A percentile compares a stretch with the other conserved stretches of the same genome.
Conservation (phyloP, 164 flowering plant genomes). For the Stephania yunnanensis region DNA sequence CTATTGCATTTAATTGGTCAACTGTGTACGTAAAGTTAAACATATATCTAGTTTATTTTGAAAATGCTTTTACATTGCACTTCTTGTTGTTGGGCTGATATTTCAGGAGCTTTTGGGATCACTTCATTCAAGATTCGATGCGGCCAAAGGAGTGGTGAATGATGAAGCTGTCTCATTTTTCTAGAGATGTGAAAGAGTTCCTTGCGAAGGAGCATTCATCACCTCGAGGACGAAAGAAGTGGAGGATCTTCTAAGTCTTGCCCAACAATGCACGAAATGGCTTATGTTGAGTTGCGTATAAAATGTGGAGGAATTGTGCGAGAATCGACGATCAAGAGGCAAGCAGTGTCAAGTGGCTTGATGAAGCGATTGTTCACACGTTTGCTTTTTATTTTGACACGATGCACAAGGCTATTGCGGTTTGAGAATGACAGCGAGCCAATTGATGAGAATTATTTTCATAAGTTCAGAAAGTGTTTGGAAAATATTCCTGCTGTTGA, state of each 20-base stretch:
- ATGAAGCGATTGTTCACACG: too few species aligned
- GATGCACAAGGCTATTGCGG: too few species aligned
- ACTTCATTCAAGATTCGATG: slow-evolving; percentile 52
- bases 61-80: not conserved
- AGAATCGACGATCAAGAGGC: slow-evolving; percentile 49
- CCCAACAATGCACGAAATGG: slow-evolving; percentile 46
- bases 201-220: slow-evolving; percentile 29
- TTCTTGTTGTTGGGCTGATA: slow-evolving; percentile 12
- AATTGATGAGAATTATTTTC: too few species aligned
- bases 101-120: slow-evolving; percentile 66
- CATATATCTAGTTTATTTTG: not conserved
- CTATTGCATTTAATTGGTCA: too few species aligned
- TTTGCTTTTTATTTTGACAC: too few species aligned
- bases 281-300: slow-evolving; percentile 40
- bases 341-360: slow-evolving; percentile 40
- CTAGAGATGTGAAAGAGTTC: slow-evolving; percentile 36
- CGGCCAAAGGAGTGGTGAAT: slow-evolving; percentile 51
- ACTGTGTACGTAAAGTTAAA: not conserved
- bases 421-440: too few species aligned
- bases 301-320: slow-evolving; percentile 68
- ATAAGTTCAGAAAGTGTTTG: too few species aligned
- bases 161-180: slow-evolving; percentile 47
- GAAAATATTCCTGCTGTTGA: too few species aligned
- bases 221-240: slow-evolving; percentile 26
- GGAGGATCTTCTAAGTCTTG: too few species aligned